Evolutionary conservation across 345 rosid genomes (phyloP).

Genomic region (Aurinia saxatilis): DNA sequence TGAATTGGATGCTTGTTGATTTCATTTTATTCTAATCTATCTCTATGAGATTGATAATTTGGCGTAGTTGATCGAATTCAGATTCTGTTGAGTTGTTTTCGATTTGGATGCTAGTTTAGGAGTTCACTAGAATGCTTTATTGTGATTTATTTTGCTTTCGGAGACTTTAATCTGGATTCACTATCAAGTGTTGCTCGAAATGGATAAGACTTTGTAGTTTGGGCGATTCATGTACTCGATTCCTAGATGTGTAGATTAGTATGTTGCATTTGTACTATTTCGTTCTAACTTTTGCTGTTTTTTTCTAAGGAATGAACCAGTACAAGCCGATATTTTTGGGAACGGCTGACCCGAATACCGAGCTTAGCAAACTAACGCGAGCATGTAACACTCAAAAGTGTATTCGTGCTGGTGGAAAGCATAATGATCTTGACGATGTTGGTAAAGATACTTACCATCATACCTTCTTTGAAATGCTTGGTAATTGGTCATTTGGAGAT

Average conservation of each 20-base stretch:
- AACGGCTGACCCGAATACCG: conserved; percentile 75
- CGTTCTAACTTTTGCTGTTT: too few relatives aligned
- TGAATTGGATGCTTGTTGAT: background rate
- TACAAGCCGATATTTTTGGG: conserved; percentile 89
- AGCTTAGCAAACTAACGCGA: conserved; percentile 62
- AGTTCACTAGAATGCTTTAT: background rate
- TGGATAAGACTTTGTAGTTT: background rate
- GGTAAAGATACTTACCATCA: conserved; percentile 99
- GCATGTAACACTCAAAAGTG: conserved; percentile 96
- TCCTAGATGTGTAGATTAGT: background rate
- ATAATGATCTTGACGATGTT: conserved; percentile 95
- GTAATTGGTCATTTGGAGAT: conserved; percentile 98
- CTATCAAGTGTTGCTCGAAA: background rate
- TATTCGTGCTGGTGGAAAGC: conserved; percentile 97
- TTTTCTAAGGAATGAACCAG: conserved; percentile 90
- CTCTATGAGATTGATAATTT: background rate
- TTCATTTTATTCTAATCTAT: background rate
- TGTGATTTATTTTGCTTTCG: background rate
- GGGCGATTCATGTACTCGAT: background rate
- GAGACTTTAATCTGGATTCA: background rate
- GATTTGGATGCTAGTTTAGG: background rate
- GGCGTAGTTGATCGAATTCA: background rate
- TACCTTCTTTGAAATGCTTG: conserved; percentile 99
- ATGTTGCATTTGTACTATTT: too few relatives aligned
- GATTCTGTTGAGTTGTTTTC: background rate